These are phyloP conservation scores for Rhizoclosmatium globosum DNA, from an alignment of 192 early-diverging fungal species.

Conservation along the genomic window DNA sequence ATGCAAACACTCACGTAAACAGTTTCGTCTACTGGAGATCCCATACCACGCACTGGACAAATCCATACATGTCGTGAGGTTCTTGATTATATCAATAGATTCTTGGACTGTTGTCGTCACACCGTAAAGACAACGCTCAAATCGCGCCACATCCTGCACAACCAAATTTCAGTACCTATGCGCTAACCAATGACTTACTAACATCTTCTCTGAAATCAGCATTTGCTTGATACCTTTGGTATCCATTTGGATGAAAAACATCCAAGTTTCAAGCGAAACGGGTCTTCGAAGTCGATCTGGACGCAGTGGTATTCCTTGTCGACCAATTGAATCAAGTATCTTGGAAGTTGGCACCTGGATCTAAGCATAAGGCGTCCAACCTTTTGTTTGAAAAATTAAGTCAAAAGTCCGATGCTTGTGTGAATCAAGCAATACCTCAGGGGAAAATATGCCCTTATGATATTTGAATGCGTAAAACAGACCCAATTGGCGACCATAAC, in stretches of 20 bases:
- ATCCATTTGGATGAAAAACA: conserved; percentile 54
- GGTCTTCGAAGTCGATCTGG: conserved; percentile 33
- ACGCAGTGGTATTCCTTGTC: conserved; percentile 54
- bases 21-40: conserved; percentile 55
- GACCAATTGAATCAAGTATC: conserved; percentile 52
- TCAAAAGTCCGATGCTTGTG: background rate
- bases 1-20: conserved; percentile 37
- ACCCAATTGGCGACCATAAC: conserved; percentile 40
- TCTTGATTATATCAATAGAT: conserved; percentile 32
- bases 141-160: conserved; percentile 50
- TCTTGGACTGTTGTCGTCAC: conserved; percentile 23
- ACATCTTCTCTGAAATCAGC: conserved; percentile 56
- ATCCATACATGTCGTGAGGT: conserved; percentile 38
- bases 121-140: conserved; percentile 49
- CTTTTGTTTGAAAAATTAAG: conserved; percentile 11
- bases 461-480: conserved; percentile 46
- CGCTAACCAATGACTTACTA: background rate
- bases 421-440: conserved; percentile 10
- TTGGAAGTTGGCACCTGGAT: conserved; percentile 37
- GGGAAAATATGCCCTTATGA: conserved; percentile 39
- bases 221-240: conserved; percentile 33
- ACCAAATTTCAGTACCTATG: background rate
- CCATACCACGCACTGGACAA: conserved; percentile 49
- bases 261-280: conserved; percentile 37
- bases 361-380: conserved; percentile 43